These are phyloP conservation scores for Kwoniella shandongensis DNA, from an alignment of 768 basidiomycete genomes.

Conservation along the genomic window DNA sequence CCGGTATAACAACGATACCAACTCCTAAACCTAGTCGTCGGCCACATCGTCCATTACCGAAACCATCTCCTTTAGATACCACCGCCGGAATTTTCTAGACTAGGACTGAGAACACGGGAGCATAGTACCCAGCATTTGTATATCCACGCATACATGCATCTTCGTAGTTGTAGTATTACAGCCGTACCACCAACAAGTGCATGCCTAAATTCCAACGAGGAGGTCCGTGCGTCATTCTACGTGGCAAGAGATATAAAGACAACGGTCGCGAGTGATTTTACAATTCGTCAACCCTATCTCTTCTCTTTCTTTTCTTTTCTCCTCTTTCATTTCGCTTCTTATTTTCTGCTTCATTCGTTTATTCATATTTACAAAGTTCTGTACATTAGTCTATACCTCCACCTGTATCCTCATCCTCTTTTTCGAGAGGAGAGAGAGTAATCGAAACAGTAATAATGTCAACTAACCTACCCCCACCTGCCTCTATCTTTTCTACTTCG, in stretches of 20 bases:
- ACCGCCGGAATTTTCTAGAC: too few species aligned
- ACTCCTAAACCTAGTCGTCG: neutral
- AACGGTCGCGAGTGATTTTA: constrained; percentile 23
- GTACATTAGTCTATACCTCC: neutral
- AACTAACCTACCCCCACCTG: constrained; percentile 1
- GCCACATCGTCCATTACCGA: constrained; percentile 25
- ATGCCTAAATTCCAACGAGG: neutral
- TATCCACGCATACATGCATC: neutral
- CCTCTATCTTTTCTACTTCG: neutral
- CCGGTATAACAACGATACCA: neutral
- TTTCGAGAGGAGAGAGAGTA: too few species aligned
- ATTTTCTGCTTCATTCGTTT: neutral
- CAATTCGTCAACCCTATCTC: neutral
- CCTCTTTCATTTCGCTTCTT: neutral
- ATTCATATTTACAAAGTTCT: neutral
- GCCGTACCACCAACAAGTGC: neutral
- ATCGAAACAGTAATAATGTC: neutral
- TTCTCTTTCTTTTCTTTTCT: constrained; percentile 13
- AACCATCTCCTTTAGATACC: constrained; percentile 22
- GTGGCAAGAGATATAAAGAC: neutral
- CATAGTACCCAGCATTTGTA: constrained; percentile 2
- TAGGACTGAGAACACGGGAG: neutral
- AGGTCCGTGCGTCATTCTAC: constrained; percentile 6
- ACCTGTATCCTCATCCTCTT: neutral
- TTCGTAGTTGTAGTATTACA: too few species aligned